Base-by-base conservation (phyloP, 75 land plant genomes). In the Adiantum capillusveneris region DNA sequence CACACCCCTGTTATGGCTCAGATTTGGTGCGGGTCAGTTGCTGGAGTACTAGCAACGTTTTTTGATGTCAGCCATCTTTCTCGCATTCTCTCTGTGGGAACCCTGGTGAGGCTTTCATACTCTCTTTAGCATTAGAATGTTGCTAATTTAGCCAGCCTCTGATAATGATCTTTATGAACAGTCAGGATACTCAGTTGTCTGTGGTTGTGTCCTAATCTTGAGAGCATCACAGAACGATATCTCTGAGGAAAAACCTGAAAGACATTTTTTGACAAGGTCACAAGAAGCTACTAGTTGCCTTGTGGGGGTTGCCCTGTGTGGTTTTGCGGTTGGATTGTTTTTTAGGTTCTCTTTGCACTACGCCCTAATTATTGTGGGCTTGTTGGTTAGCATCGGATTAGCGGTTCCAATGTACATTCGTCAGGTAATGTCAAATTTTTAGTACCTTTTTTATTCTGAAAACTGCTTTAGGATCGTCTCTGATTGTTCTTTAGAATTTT, bases 71-170 rank as follows among this genome's bases (percentile, higher is more conserved):
- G 65, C 55, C 72, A 69, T 25, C 88, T 94, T 31, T 90, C 96
- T 29, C 96, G 86, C 42, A 86, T 89, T 60, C 88, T 90, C 51
- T 90, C 98, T 45, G 98, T 94, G 66, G 98, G 98, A n/a, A 44
- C 93, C 44, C 58, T 94, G 86, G 96, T 94, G 78, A 56, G 79
- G 9, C 37, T 34, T 9, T 34, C 3, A 9, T 5, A 34, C 3
- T 34, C n/a, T 3, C 37, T 34, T 34, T 34, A 34, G 3, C 9
- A 34, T 34, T 34, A 5, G 37, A n/a, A 34, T 34, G 37, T 34
- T 34, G 3, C 9, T 34, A 34, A 34, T 34, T n/a, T 34, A 9
- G 37, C 37, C 3, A 34, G 37, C 37, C 37, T 5, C 37, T 34
- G 9, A 34, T 34, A 5, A 5, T 9, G 9, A 20, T 60, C 19